Evolutionary conservation across 257 asterid species (phyloP), one percentile per base, ranked within the genome.

Genomic region (Thymus mandschuricus): DNA sequence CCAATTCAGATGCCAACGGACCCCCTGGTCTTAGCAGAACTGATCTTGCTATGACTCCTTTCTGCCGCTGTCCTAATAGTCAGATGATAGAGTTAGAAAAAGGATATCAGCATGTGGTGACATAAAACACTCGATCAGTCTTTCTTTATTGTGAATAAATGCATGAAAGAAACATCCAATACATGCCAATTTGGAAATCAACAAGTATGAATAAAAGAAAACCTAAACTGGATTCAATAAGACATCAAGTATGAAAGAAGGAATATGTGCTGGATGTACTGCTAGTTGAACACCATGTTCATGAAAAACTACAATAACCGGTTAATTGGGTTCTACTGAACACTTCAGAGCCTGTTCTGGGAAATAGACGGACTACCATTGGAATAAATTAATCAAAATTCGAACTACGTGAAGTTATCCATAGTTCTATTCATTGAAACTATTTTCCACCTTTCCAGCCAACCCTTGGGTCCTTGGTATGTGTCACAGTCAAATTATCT

Each of bases 21-120:
- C 98, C 98, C 46, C 98, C 98, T 5, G 92, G 93, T 81, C 90
- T 91, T 43, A 91, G 87, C 72, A 94, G 95, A 74, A 87, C 74
- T 57, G 98, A 89, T 81, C 98, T 87, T 61, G 98, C 94, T 71
- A 88, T 87, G 49, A 91, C 87, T 68, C 98, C 98, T 80, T 89
- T 94, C 64, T 91, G 98, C 70, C 91, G 80, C 98, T 94, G 98
- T 87, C 97, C 96, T 94, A 94, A 88, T 91, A 81, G 73, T 78
- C 79, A 76, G 78, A 83, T 71, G 80, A 80, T 71, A 59, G 68
- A 76, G 72, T 82, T 72, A 83, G 85, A 80, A 0, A 78, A 68
- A 65, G 61, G 66, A 28, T 55, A 60, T 49, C 54, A 56, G 58
- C 27, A 45, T 50, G 49, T 10, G 2, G 66, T 61, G 74, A 62